Percentiles rank a stretch among this genome's conserved stretches.
Evolutionary conservation across 306 rosid genomes (phyloP).

Genomic region (cucumber (Cucumis sativus)): Cucumber_9930_V3 NC_026657.2:33399001-33399500

Average conservation of each 20-base stretch:
- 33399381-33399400: slow-evolving; percentile 93
- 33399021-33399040: neutral
- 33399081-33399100: neutral
- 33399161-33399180: neutral
- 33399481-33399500: neutral
- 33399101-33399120: neutral
- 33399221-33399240: neutral
- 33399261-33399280: neutral
- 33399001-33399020: neutral
- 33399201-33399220: neutral
- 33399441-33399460: neutral
- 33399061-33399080: neutral
- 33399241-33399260: neutral
- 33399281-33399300: slow-evolving; percentile 9
- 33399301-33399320: neutral
- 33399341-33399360: slow-evolving; percentile 95
- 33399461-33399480: neutral
- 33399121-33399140: neutral
- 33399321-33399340: slow-evolving; percentile 93
- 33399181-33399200: neutral
- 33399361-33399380: slow-evolving; percentile 93
- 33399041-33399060: neutral
- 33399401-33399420: slow-evolving; percentile 44
- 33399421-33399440: slow-evolving; percentile 36
- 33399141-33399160: neutral